Evolutionary conservation across 2,329 filamentous ascomycete genomes (phyloP).

Genomic region (Clonostachys rosea): DNA sequence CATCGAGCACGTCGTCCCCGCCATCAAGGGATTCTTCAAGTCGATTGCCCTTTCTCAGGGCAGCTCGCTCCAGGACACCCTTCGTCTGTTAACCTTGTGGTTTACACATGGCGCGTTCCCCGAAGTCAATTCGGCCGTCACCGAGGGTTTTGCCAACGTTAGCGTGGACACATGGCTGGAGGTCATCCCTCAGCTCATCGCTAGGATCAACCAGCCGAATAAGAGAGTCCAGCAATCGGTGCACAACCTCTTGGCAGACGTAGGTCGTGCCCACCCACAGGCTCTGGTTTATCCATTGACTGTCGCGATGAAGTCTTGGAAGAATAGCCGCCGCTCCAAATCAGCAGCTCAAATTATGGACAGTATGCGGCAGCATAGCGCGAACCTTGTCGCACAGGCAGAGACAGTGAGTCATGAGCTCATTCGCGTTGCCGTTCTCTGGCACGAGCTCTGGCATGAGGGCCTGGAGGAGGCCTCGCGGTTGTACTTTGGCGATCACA

Average conservation of each 20-base stretch:
- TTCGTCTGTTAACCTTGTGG: slow-evolving; percentile 90
- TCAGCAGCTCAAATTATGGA: slow-evolving; percentile 96
- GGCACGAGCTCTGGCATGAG: slow-evolving; percentile 99
- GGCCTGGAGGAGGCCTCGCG: slow-evolving; percentile 94
- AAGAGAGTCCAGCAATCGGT: slow-evolving; percentile 82
- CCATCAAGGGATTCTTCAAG: slow-evolving; percentile 93
- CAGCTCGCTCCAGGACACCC: slow-evolving; percentile 91
- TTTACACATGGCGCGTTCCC: slow-evolving; percentile 86
- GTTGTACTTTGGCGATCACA: slow-evolving; percentile 94
- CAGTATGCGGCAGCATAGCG: slow-evolving; percentile 92
- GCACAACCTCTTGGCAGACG: slow-evolving; percentile 86
- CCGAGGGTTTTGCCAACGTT: slow-evolving; percentile 85
- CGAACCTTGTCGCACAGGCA: slow-evolving; percentile 88
- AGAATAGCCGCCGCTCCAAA: slow-evolving; percentile 76
- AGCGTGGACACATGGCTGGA: slow-evolving; percentile 98
- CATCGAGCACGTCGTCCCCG: slow-evolving; percentile 86
- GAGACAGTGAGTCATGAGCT: slow-evolving; percentile 94
- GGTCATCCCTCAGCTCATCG: slow-evolving; percentile 95
- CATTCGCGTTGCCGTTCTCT: slow-evolving; percentile 92
- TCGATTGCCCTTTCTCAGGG: slow-evolving; percentile 89
- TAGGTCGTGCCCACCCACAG: slow-evolving; percentile 91
- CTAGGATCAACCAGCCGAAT: slow-evolving; percentile 95
- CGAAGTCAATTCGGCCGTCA: slow-evolving; percentile 85
- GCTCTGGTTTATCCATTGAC: slow-evolving; percentile 95
- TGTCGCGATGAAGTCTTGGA: slow-evolving; percentile 91